These are phyloP conservation scores for Sporothrix brasiliensis DNA, from an alignment of 2,329 filamentous ascomycete genomes.

Conservation along the genomic window DNA sequence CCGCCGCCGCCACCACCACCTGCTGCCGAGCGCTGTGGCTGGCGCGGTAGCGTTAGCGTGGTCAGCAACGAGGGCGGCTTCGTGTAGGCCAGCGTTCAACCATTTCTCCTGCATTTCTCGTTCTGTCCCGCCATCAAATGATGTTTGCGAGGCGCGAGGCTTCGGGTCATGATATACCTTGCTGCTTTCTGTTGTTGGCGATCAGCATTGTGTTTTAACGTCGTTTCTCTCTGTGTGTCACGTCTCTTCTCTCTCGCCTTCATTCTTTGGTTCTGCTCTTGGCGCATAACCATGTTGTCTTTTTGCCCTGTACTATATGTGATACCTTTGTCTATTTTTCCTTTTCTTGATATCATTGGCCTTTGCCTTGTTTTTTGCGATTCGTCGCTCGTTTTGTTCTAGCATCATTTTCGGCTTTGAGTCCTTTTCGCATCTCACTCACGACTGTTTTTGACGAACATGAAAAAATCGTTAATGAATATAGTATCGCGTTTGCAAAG, in stretches of 20 bases:
- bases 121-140: neutral
- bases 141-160: neutral
- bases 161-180: neutral
- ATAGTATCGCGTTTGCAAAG: neutral
- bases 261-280: neutral
- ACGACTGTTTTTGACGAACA: slow-evolving; percentile 3
- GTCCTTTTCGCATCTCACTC: neutral
- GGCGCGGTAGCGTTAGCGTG: slow-evolving; percentile 61
- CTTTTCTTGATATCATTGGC: slow-evolving; percentile 7
- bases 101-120: neutral
- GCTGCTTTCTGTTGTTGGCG: neutral
- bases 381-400: neutral
- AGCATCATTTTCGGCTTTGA: neutral
- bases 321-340: slow-evolving; percentile 18
- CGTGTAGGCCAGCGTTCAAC: slow-evolving; percentile 45
- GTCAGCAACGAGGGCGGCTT: slow-evolving; percentile 59
- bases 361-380: neutral
- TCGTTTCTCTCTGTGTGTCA: neutral
- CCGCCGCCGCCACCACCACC: slow-evolving; percentile 42
- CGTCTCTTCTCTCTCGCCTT: no score
- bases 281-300: neutral
- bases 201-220: slow-evolving; percentile 14
- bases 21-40: slow-evolving; percentile 55
- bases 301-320: slow-evolving; percentile 18
- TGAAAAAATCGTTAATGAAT: neutral